Evolutionary conservation across 2,329 filamentous ascomycete genomes (phyloP).

Genomic region (Hortaea werneckii): DNA sequence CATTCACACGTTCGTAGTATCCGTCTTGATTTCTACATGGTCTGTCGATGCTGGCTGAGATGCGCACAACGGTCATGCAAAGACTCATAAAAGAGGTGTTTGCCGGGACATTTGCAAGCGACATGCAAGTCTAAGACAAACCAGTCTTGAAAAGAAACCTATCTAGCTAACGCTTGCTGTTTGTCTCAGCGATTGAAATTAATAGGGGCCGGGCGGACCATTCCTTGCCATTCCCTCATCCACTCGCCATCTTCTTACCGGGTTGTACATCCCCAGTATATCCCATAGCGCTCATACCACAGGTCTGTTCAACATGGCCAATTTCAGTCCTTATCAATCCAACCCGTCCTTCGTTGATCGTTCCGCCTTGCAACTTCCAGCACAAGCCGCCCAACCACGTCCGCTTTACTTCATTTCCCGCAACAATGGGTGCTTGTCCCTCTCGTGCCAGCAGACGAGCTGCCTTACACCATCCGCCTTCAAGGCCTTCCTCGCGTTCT

Average conservation of each 20-base stretch:
- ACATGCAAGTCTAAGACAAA: slow-evolving; percentile 1
- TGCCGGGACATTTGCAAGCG: not conserved
- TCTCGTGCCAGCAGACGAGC: slow-evolving; percentile 34
- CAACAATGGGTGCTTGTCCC: slow-evolving; percentile 27
- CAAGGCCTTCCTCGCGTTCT: slow-evolving; percentile 28
- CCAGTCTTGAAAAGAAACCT: not conserved
- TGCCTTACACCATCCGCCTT: slow-evolving; percentile 30
- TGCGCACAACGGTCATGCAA: too few relatives aligned
- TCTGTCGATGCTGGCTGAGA: too few relatives aligned
- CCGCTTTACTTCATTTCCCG: slow-evolving; percentile 31
- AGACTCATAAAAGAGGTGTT: not conserved
- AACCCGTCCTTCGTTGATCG: not conserved
- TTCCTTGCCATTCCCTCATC: not conserved
- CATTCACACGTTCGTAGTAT: too few relatives aligned
- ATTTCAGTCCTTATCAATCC: not conserved
- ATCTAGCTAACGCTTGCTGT: slow-evolving; percentile 1
- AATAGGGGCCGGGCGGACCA: not conserved
- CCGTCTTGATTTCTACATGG: too few relatives aligned
- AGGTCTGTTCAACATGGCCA: not conserved
- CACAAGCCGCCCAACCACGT: slow-evolving; percentile 4
- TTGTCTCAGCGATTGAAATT: not conserved
- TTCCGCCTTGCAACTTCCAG: not conserved
- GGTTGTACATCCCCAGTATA: not conserved
- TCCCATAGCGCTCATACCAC: not conserved
- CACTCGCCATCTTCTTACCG: not conserved